Evolutionary conservation across 139 green algal genomes (phyloP).

Genomic region (Volvox reticuliferus): DNA sequence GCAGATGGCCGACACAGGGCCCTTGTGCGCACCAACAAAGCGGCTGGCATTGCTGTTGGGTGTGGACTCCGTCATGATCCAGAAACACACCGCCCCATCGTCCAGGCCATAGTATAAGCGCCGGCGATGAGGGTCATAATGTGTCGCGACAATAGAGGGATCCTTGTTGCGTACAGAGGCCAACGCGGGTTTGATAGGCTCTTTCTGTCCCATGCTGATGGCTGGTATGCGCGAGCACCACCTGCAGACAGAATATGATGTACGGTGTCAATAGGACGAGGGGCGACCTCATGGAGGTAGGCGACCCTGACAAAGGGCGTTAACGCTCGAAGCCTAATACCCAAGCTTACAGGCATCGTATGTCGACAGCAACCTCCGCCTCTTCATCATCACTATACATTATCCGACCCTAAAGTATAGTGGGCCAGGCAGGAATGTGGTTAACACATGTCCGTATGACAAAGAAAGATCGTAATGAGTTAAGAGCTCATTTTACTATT

Average conservation of each 20-base stretch:
- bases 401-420: not conserved
- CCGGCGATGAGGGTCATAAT: slow-evolving; percentile 18
- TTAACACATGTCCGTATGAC: no score
- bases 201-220: slow-evolving; percentile 16
- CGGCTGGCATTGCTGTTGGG: slow-evolving; percentile 11
- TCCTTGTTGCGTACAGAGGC: slow-evolving; percentile 19
- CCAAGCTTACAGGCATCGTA: slow-evolving; percentile 8
- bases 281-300: no score
- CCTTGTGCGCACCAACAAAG: slow-evolving; percentile 64
- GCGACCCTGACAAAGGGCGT: no score
- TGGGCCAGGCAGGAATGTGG: no score
- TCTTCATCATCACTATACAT: slow-evolving; percentile 49
- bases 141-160: slow-evolving; percentile 1
- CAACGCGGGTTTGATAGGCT: slow-evolving; percentile 11
- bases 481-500: no score
- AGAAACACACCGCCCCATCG: slow-evolving; percentile 63
- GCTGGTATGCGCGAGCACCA: slow-evolving; percentile 8
- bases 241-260: not conserved
- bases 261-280: not conserved
- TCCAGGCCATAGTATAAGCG: slow-evolving; percentile 62
- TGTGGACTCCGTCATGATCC: slow-evolving; percentile 34
- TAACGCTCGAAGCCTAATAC: no score
- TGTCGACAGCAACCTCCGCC: slow-evolving; percentile 40
- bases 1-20: slow-evolving; percentile 53
- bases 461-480: no score